Evolutionary conservation across 495 filamentous ascomycete genomes (phyloP), one percentile per base, ranked within the genome.

Genomic region (Aspergillus asperescens): DNA sequence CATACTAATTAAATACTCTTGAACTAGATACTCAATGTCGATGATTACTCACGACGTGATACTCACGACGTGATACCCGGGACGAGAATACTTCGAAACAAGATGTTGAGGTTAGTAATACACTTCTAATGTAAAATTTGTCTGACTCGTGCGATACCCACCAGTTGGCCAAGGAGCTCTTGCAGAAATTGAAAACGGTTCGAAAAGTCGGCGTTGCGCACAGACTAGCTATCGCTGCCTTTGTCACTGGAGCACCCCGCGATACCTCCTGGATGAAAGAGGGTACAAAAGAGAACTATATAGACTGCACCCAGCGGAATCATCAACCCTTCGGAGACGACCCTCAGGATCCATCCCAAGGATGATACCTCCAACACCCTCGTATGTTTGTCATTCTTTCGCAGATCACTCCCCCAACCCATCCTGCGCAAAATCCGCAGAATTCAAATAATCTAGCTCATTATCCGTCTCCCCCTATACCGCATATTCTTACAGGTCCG

Each of bases 221-320:
- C 7, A 39, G 31, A 50, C 47, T 40, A 25, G 47, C 47, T 50
- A 50, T 50, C 20, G 34, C 47, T 50, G 47, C 47, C 40, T 50
- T 50, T 50, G 9, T 48, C 24, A 48, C 45, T 34, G 29, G 45
- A 34, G 24, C 45, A 37, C 44, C 44, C 28, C n/a, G 44, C 20
- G 13, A 50, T 39, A 50, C 47, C 47, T 50, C 47, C 47, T 50
- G 34, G 32, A 50, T 50, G 34, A 50, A 38, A 35, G 47, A 50
- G 34, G 47, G 31, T 50, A 35, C 34, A 50, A 50, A 50, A 39
- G 47, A 50, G 34, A 15, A 7, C 7, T 39, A n/a, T n/a, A n/a
- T n/a, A n/a, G n/a, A n/a, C n/a, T n/a, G n/a, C n/a, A n/a, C n/a
- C n/a, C n/a, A n/a, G n/a, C n/a, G n/a, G n/a, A n/a, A n/a, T n/a